Evolutionary conservation across 306 rosid species (phyloP), one percentile per base, ranked within the genome.

Genomic region (Pyrus betulifolia): DNA sequence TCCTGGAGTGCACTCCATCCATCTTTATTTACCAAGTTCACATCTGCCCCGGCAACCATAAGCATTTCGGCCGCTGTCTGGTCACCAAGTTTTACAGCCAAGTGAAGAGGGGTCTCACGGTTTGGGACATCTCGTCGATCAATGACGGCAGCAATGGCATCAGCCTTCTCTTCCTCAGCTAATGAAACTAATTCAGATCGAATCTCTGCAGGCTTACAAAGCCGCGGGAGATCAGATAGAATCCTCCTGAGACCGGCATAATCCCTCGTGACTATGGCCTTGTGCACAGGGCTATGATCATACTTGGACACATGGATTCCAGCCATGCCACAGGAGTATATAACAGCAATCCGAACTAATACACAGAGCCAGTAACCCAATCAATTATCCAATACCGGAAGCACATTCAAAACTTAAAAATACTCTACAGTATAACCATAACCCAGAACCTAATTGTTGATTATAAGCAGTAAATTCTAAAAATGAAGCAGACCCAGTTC

Each of bases 1-100:
- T 96, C 99, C 87, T 96, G 98, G 73, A 96, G 98, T 22, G 99
- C 93, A 85, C 99, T 96, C 99, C 99, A 96, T 1, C 99, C 99
- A 30, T 81, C 93, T 70, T 96, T 98, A 79, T 96, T 96, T 86
- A 92, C 97, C 93, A 96, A 84, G 85, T 98, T 96, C 99, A 97
- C 92, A 86, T 96, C 99, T 14, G 96, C 97, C 71, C 99, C 98
- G 0, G 96, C 97, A 80, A 87, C 82, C 99, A 96, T 96, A 72
- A 96, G 97, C 93, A 87, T 82, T 85, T 96, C 96, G 0, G 96
- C 84, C 12, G 96, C 87, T 22, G 83, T 85, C 76, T 83, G 93
- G 65, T 96, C 99, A 73, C 94, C 97, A 1, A 88, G 79, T 74
- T 96, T 92, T 12, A 92, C 98, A 74, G 99, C 98, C 86, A 96